Percentiles rank a stretch among this genome's conserved stretches.
Evolutionary conservation across 2,329 filamentous ascomycete genomes (phyloP).

Genomic region (Mollisia scopiformis): DNA sequence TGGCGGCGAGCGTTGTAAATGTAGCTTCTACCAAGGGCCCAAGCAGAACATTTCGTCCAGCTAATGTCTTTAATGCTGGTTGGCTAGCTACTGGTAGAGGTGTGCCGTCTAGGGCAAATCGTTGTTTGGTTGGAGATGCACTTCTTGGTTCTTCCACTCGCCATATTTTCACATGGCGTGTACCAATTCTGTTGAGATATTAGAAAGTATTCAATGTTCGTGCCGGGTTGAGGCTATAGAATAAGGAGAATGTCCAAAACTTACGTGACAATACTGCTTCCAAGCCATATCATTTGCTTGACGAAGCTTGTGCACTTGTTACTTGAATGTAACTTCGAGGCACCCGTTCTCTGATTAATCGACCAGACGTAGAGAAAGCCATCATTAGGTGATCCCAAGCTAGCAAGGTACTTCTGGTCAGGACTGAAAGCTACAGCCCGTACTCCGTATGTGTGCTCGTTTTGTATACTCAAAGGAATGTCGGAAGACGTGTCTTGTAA

Average conservation of each 20-base stretch:
- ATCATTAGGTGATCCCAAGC: slow-evolving; percentile 86
- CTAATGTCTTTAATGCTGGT: slow-evolving; percentile 67
- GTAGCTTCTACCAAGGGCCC: slow-evolving; percentile 80
- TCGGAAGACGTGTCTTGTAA: slow-evolving; percentile 81
- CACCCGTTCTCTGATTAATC: slow-evolving; percentile 80
- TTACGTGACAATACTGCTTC: slow-evolving; percentile 76
- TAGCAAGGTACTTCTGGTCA: slow-evolving; percentile 85
- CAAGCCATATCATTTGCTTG: slow-evolving; percentile 89
- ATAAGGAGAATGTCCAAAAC: slow-evolving; percentile 26
- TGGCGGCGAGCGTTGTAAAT: slow-evolving; percentile 76
- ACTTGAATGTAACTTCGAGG: slow-evolving; percentile 77
- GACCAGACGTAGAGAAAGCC: slow-evolving; percentile 93
- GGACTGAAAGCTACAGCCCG: slow-evolving; percentile 87
- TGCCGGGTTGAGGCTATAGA: background rate
- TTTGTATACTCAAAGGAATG: slow-evolving; percentile 79
- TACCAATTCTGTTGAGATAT: slow-evolving; percentile 60
- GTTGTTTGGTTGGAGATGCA: slow-evolving; percentile 66
- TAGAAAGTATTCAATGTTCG: slow-evolving; percentile 15
- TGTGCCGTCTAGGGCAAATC: slow-evolving; percentile 50
- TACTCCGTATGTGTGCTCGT: slow-evolving; percentile 89
- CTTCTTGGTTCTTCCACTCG: slow-evolving; percentile 70
- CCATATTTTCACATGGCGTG: slow-evolving; percentile 94
- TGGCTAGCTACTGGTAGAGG: slow-evolving; percentile 38
- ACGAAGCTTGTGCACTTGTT: slow-evolving; percentile 93
- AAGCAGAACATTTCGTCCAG: slow-evolving; percentile 85